Evolutionary conservation across 164 flowering plant genomes (phyloP), one percentile per base, ranked within the genome.

Genomic region (Piper betle): DNA sequence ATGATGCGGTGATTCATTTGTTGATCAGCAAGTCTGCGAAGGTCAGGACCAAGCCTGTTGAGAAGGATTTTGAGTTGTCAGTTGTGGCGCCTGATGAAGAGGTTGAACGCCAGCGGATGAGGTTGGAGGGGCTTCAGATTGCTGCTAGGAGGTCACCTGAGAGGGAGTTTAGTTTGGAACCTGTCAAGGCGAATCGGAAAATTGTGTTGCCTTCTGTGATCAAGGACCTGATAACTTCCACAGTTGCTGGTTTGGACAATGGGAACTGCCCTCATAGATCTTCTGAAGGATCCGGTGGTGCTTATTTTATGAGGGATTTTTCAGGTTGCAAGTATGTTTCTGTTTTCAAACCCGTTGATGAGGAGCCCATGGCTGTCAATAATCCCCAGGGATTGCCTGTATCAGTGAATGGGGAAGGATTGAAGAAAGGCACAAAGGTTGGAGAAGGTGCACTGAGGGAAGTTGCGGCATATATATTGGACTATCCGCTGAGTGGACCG

Each of bases 361-460:
- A 87, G 74, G 95, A 87, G 46, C 95, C 95, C 13, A 78, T 72
- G 78, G 89, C 95, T 55, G 72, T 71, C 48, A 81, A 87, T 63
- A 87, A 82, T 46, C 95, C 95, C 38, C 80, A 64, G 15, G 84
- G 83, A 40, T 65, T 81, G 4, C 91, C 91, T 12, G 4, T 75
- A 56, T 82, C 95, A 16, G 4, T 64, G 38, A 64, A 83, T 61
- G 88, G 91, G 5, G 88, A 80, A 75, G 95, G 95, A 17, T 57
- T 87, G 74, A 87, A 87, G 69, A 81, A 66, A 57, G 95, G 95
- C 19, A 87, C 95, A 12, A 77, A 71, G 71, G 91, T 85, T 2
- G 95, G 91, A 48, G 88, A 81, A 77, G 94, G 94, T 12, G 94
- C 90, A 4, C 54, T 80, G 16, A 82, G 89, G 69, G 93, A 87